Base-by-base conservation (phyloP, 1,139 yeast genomes). In the Petasospora fabianii region DNA sequence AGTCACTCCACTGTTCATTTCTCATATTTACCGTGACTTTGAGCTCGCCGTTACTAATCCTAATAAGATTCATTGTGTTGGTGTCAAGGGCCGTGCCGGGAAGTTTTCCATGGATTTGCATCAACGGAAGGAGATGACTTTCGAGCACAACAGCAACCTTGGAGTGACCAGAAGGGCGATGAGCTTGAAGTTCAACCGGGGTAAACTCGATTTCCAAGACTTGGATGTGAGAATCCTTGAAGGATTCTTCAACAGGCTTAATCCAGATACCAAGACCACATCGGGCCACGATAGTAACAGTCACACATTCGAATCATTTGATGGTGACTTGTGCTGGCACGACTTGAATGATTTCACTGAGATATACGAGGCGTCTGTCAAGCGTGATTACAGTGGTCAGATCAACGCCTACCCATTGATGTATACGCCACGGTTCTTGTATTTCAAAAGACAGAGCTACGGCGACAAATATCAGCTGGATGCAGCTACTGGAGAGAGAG, bases 281-380 rank as follows among this genome's bases (percentile, higher is more conserved):
- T 5, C 14, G 5, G 14, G 17, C 2, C 32, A 33, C 5, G 26
- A 19, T n/a, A 13, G 18, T 12, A 10, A 22, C 9, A 32, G 31
- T 13, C 36, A 33, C 32, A 21, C 18, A 2, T 56, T 61, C 34
- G 49, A 57, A 14, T 53, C 56, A 6, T 63, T 58, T 48, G 69
- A 65, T 42, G 49, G 57, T 37, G 86, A 81, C 48, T 58, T 65
- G 39, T 59, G 77, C 0, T 92, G 97, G 97, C 66, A 80, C 37
- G 97, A 92, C 56, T 62, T 74, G 22, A 78, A 84, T 43, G 98
- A 92, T 61, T 92, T 80, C 53, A 68, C 76, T 13, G 97, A 92
- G 54, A 64, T 90, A 32, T 86, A 77, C 54, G 41, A 43, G 12
- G 36, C 48, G 2, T 28, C 35, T 3, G 24, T 62, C 60, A 17